Percentiles rank a stretch among this genome's conserved stretches.
phyloP scores from a whole-genome alignment of 2,329 filamentous ascomycete genomes.

The Claviceps lovelessii region DNA sequence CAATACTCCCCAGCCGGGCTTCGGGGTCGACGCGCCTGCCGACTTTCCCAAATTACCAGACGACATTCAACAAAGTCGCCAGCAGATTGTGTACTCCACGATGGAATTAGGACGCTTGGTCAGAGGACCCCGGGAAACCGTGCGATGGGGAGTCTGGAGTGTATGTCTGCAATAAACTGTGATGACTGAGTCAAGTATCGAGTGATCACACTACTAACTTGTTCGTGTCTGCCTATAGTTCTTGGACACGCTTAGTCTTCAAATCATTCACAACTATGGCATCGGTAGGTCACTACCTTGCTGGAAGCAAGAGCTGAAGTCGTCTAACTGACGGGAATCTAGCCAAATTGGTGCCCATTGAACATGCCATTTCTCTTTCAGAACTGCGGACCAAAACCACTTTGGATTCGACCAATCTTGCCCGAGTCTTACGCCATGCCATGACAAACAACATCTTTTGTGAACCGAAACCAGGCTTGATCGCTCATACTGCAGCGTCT shows the following conservation, averaged over 20 bases:
- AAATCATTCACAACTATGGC: constrained; percentile 34
- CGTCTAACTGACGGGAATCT: background rate
- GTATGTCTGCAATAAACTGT: constrained; percentile 19
- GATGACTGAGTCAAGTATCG: too few species aligned
- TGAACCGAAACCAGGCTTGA: constrained; percentile 33
- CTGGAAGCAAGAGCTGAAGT: background rate
- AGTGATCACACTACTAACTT: background rate
- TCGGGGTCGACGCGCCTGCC: constrained; percentile 28
- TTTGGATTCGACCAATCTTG: constrained; percentile 34
- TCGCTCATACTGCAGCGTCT: constrained; percentile 42
- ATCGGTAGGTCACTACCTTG: constrained; percentile 23
- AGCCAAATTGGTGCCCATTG: constrained; percentile 37
- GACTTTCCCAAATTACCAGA: constrained; percentile 34
- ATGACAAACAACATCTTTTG: constrained; percentile 44
- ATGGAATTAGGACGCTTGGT: constrained; percentile 33
- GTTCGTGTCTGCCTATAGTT: constrained; percentile 20
- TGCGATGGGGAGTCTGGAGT: constrained; percentile 39
- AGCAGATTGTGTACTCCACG: constrained; percentile 33
- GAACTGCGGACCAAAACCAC: constrained; percentile 31
- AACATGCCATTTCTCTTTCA: constrained; percentile 28
- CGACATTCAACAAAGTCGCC: constrained; percentile 30
- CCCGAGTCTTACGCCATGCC: constrained; percentile 37
- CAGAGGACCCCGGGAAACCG: constrained; percentile 34
- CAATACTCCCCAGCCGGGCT: constrained; percentile 27
- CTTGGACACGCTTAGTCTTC: constrained; percentile 34